phyloP scores from a whole-genome alignment of 2,329 filamentous ascomycete species.

The Tolypocladium paradoxum region DNA sequence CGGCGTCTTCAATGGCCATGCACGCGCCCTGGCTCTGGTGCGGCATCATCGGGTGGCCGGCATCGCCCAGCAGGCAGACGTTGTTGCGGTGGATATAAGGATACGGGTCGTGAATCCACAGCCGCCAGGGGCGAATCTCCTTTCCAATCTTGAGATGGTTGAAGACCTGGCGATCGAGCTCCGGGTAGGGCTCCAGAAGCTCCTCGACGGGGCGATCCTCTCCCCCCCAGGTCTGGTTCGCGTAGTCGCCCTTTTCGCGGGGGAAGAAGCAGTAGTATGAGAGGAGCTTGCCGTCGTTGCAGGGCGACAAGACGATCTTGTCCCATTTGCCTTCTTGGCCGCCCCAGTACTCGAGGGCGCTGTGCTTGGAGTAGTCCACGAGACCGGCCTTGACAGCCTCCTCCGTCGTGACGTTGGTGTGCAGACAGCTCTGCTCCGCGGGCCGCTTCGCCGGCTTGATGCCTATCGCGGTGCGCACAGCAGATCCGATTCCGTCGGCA shows the following conservation, averaged over 20 bases:
- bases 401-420: constrained; percentile 52
- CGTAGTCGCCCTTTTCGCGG: constrained; percentile 43
- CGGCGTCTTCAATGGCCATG: constrained; percentile 55
- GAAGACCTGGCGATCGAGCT: constrained; percentile 47
- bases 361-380: constrained; percentile 49
- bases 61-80: constrained; percentile 53
- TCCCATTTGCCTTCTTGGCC: constrained; percentile 52
- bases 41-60: constrained; percentile 57
- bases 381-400: constrained; percentile 50
- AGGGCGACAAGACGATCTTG: constrained; percentile 62
- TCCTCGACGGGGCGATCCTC: constrained; percentile 44
- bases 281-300: constrained; percentile 52
- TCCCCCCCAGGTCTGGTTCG: constrained; percentile 47
- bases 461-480: constrained; percentile 52
- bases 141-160: constrained; percentile 47
- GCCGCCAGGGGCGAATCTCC: constrained; percentile 54
- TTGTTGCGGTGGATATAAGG: constrained; percentile 40
- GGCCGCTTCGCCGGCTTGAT: constrained; percentile 48
- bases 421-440: constrained; percentile 50
- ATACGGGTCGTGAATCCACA: constrained; percentile 53
- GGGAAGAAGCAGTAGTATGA: constrained; percentile 65
- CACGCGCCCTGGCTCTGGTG: constrained; percentile 57
- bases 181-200: constrained; percentile 47
- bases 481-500: constrained; percentile 57
- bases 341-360: constrained; percentile 60